Percentiles rank a stretch among this genome's conserved stretches.
These are phyloP conservation scores for Lactarius psammicola DNA, from an alignment of 768 basidiomycete genomes.

Conservation along the genomic window DNA sequence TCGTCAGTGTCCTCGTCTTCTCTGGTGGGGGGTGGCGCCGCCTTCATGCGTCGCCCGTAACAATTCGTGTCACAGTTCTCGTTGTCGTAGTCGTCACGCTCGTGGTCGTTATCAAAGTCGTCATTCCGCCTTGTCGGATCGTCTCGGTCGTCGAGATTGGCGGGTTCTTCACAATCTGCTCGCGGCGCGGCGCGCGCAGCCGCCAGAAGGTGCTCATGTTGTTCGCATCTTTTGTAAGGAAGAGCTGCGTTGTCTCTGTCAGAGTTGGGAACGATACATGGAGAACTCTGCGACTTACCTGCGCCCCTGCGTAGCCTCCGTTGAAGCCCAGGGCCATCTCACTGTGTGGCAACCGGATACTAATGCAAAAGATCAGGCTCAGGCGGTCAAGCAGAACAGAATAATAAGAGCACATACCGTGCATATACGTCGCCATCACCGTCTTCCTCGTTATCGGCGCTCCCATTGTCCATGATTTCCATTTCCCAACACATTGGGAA, in stretches of 20 bases:
- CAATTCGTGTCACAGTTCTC: conserved; percentile 26
- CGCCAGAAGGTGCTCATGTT: conserved; percentile 27
- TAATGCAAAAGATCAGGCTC: not conserved
- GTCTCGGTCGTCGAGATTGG: conserved; percentile 22
- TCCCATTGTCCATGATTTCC: conserved; percentile 25
- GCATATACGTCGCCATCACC: conserved; percentile 22
- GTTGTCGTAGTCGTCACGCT: conserved; percentile 26
- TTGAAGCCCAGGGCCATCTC: conserved; percentile 25
- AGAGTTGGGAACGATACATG: not conserved
- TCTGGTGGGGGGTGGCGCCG: not conserved
- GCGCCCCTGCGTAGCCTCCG: conserved; percentile 22
- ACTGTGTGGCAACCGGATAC: conserved; percentile 27
- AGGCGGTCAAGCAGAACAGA: not conserved
- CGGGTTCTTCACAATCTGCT: conserved; percentile 27
- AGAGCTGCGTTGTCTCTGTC: conserved; percentile 13
- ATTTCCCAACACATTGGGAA: conserved; percentile 30
- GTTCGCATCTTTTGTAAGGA: conserved; percentile 23
- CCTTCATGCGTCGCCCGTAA: conserved; percentile 21
- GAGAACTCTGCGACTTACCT: conserved; percentile 13
- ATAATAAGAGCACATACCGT: conserved; percentile 15
- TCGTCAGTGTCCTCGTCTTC: conserved; percentile 1
- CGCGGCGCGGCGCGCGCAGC: conserved; percentile 23
- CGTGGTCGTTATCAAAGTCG: conserved; percentile 28
- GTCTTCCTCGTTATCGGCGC: conserved; percentile 19
- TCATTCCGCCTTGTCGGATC: conserved; percentile 17